Percentiles rank a stretch among this genome's conserved stretches.
Conservation (phyloP, 2,329 filamentous ascomycete genomes). For the Teratosphaeria pseudoeucalypti region DNA sequence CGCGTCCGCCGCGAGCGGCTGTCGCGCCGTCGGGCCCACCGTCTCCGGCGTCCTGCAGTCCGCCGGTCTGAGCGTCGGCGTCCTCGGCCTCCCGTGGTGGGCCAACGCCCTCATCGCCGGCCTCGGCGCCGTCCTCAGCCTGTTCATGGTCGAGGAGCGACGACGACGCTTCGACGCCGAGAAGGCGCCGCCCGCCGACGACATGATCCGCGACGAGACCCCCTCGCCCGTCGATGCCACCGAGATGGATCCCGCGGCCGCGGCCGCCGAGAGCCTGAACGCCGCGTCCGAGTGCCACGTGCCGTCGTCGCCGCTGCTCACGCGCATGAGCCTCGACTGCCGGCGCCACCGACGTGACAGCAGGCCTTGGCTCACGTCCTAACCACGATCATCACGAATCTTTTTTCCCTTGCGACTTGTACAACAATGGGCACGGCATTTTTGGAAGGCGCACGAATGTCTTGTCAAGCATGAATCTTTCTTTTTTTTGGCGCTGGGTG, state of each 20-base stretch:
- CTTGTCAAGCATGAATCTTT: not conserved
- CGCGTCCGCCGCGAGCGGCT: constrained; percentile 80
- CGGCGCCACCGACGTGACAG: constrained; percentile 5
- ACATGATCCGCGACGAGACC: constrained; percentile 4
- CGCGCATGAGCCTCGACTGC: constrained; percentile 8
- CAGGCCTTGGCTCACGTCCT: not conserved
- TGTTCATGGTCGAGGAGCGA: constrained; percentile 48
- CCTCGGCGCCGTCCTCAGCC: constrained; percentile 62
- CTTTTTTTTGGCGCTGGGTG: too few species aligned
- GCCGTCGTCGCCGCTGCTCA: constrained; percentile 20
- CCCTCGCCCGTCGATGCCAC: constrained; percentile 6
- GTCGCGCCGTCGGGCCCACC: constrained; percentile 78
- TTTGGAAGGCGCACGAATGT: not conserved
- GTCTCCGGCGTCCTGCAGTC: constrained; percentile 79
- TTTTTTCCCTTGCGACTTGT: not conserved
- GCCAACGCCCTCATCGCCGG: constrained; percentile 67
- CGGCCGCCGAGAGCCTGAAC: constrained; percentile 15
- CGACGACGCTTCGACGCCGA: constrained; percentile 18
- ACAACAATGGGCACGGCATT: not conserved
- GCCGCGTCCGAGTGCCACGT: constrained; percentile 16
- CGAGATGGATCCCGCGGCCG: constrained; percentile 6
- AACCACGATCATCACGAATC: not conserved
- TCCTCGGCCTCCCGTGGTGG: constrained; percentile 92
- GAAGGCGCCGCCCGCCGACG: constrained; percentile 11
- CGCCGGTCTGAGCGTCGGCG: constrained; percentile 65